phyloP scores from a whole-genome alignment of 2,329 filamentous ascomycete species.

The Penicillium digitatum region DNA sequence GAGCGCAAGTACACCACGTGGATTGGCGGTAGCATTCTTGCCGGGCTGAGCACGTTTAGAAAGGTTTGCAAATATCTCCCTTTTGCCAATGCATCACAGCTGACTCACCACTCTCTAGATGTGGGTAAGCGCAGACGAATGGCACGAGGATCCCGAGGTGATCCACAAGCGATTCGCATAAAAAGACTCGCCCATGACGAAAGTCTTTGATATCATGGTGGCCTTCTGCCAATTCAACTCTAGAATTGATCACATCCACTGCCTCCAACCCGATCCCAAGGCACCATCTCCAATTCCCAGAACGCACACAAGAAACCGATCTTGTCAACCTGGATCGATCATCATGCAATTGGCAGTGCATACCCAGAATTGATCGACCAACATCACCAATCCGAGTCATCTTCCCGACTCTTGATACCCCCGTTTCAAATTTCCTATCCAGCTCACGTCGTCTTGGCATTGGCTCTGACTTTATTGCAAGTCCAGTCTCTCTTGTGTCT shows the following conservation, averaged over 20 bases:
- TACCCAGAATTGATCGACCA: constrained; percentile 9
- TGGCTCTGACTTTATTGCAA: constrained; percentile 7
- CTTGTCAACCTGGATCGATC: constrained; percentile 5
- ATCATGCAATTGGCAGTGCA: constrained; percentile 1
- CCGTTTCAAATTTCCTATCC: constrained; percentile 8
- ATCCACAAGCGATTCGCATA: constrained; percentile 97
- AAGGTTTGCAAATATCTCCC: constrained; percentile 61
- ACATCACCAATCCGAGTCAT: constrained; percentile 17
- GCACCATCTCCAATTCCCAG: neutral
- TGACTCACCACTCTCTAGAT: constrained; percentile 58
- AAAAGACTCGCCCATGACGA: constrained; percentile 15
- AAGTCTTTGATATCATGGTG: neutral
- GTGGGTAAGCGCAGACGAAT: constrained; percentile 99
- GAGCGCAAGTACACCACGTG: constrained; percentile 98
- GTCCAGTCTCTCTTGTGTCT: constrained; percentile 7
- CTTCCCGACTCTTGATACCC: constrained; percentile 32
- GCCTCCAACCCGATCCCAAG: neutral
- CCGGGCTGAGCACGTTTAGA: constrained; percentile 93
- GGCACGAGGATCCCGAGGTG: constrained; percentile 99
- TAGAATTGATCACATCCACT: neutral
- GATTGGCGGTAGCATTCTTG: constrained; percentile 97
- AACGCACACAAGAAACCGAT: neutral
- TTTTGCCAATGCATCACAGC: neutral
- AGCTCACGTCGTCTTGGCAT: constrained; percentile 6
- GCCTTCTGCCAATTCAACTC: neutral